Conservation (phyloP, 805 yeast species). For the Candida golubevii region DNA sequence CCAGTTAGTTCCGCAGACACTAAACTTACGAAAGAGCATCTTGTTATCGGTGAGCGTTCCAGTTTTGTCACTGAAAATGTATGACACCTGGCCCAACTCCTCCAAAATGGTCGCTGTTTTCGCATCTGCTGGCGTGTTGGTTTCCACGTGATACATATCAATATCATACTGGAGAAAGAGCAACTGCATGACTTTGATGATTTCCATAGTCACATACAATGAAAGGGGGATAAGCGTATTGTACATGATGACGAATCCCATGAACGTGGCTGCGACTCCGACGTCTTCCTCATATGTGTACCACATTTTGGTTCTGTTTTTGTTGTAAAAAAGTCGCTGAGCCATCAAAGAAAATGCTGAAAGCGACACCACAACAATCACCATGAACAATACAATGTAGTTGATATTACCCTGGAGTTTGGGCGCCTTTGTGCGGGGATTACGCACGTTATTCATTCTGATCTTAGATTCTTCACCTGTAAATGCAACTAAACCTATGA, state of each 20-base stretch:
- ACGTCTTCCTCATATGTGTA: constrained; percentile 70
- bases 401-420: constrained; percentile 82
- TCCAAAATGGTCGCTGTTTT: constrained; percentile 93
- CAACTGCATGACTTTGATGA: constrained; percentile 85
- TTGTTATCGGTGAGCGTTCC: constrained; percentile 94
- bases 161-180: constrained; percentile 80
- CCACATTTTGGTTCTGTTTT: constrained; percentile 52
- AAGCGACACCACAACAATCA: constrained; percentile 65
- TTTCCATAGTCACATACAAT: constrained; percentile 92
- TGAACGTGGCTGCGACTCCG: constrained; percentile 81
- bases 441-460: constrained; percentile 88
- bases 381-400: constrained; percentile 83
- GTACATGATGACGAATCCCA: constrained; percentile 97
- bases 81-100: constrained; percentile 94
- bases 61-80: constrained; percentile 92
- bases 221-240: constrained; percentile 94
- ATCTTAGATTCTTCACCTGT: constrained; percentile 96
- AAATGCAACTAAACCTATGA: constrained; percentile 79
- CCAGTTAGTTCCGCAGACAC: constrained; percentile 89
- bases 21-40: constrained; percentile 87
- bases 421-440: constrained; percentile 91
- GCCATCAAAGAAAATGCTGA: constrained; percentile 83
- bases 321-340: constrained; percentile 49
- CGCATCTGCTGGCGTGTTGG: constrained; percentile 90
- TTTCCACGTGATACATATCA: constrained; percentile 84